Evolutionary conservation across 768 basidiomycete genomes (phyloP).

Genomic region (Russula olivacea): DNA sequence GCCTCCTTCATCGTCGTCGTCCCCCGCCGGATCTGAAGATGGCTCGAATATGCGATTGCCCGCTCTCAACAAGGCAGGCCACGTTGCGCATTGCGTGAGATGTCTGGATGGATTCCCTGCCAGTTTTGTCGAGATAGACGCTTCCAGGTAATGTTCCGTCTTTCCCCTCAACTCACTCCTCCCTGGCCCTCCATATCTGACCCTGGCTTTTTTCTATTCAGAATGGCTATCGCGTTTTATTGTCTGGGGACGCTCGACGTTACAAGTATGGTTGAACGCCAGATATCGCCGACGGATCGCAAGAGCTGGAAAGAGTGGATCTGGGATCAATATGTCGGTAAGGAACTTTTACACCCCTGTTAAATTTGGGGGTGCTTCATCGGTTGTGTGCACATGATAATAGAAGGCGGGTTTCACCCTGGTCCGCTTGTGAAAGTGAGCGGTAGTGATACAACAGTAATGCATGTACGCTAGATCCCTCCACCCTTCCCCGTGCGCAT

Average conservation of each 20-base stretch:
- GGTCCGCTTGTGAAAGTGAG: conserved; percentile 68
- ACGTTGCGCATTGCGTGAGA: conserved; percentile 59
- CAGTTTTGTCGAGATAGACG: conserved; percentile 63
- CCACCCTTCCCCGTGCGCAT: neutral
- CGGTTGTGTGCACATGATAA: neutral
- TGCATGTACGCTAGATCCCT: conserved; percentile 19
- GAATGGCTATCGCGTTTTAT: conserved; percentile 85
- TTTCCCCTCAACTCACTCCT: no score
- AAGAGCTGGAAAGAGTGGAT: conserved; percentile 75
- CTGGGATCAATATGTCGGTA: conserved; percentile 79
- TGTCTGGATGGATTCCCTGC: conserved; percentile 68
- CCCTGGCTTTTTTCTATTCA: conserved; percentile 29
- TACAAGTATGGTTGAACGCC: conserved; percentile 45
- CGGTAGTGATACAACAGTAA: neutral
- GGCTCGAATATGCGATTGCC: conserved; percentile 12
- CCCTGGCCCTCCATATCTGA: neutral
- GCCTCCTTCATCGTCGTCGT: neutral
- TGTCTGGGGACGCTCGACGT: conserved; percentile 82
- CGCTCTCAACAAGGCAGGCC: conserved; percentile 42
- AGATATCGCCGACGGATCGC: conserved; percentile 48
- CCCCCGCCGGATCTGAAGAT: neutral
- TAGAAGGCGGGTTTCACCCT: conserved; percentile 56
- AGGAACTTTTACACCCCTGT: conserved; percentile 16
- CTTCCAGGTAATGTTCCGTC: conserved; percentile 51
- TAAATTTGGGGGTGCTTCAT: neutral